Evolutionary conservation across 371 early-diverging fungal species (phyloP).

Genomic region (Haplosporangium sp.): DNA sequence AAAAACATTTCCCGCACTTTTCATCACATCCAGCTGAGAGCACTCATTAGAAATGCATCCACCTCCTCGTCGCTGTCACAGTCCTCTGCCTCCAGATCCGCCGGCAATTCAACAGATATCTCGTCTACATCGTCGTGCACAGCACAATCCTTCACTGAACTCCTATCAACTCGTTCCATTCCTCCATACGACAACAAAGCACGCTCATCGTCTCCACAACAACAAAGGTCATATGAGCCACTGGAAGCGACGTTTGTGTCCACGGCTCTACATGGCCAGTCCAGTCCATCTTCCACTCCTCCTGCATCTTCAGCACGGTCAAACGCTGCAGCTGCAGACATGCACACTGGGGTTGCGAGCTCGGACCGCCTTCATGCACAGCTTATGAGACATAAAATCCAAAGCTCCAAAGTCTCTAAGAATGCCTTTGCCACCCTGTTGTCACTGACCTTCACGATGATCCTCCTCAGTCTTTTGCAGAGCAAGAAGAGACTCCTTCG

Average conservation of each 20-base stretch:
- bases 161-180: slow-evolving; percentile 9
- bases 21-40: slow-evolving; percentile 25
- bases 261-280: slow-evolving; percentile 13
- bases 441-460: slow-evolving; percentile 40
- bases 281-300: background rate
- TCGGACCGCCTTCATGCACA: slow-evolving; percentile 14
- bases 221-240: slow-evolving; percentile 26
- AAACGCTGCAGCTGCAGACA: background rate
- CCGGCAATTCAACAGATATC: slow-evolving; percentile 9
- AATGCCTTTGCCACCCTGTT: slow-evolving; percentile 36
- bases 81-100: slow-evolving; percentile 1
- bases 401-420: slow-evolving; percentile 31
- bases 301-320: background rate
- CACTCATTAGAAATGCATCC: slow-evolving; percentile 29
- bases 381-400: background rate
- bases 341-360: slow-evolving; percentile 4
- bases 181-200: slow-evolving; percentile 2
- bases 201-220: slow-evolving; percentile 28
- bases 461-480: slow-evolving; percentile 49
- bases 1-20: slow-evolving; percentile 7
- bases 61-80: slow-evolving; percentile 3
- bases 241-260: slow-evolving; percentile 11
- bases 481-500: slow-evolving; percentile 29
- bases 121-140: slow-evolving; percentile 20
- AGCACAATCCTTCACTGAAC: background rate